Evolutionary conservation across 352 stramenopile species (phyloP), one percentile per base, ranked within the genome.

Genomic region (Phytopythium boreale): DNA sequence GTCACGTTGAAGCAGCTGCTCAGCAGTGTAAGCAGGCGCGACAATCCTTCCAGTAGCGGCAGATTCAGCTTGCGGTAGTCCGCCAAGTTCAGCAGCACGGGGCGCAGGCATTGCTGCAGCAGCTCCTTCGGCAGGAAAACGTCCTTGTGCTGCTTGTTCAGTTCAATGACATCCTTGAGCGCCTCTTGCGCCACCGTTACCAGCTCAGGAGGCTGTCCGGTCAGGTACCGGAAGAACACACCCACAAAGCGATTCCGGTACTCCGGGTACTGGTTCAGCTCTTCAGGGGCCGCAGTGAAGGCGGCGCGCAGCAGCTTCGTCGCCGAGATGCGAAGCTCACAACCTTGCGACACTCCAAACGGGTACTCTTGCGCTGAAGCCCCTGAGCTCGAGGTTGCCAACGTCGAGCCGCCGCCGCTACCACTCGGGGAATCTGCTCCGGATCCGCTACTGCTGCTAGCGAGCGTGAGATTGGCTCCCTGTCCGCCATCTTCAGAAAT

Each of bases 1-100:
- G 95, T 98, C 39, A 98, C 96, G 60, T 99, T 99, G 66, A 99
- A 99, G 80, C 96, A 99, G 47, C 87, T 98, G 61, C 92, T 98
- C 2, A 99, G 76, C 0, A 99, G 75, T 6, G 88, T 95, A 8
- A 99, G 72, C 37, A 99, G 74, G 31, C 93, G 82, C 19, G 90
- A 92, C 9, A 99, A 77, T 2, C 95, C 97, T 71, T 98, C 88
- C 7, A 99, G 72, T 11, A 99, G 68, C n/a, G 91, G 89, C 22
- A 98, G 68, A 44, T 97, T 98, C n/a, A 99, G 84, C 63, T 98
- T 98, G 24, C 94, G 91, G 64, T 98, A 97, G 66, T 99, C 96
- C 46, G 95, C 84, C 29, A 99, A 64, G 73, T 99, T 98, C 15
- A 98, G 74, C 59, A 99, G 75, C 55, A 99, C 96, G 1, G 97